Percentiles rank a stretch among this genome's conserved stretches.
Conservation (phyloP, 2,329 filamentous ascomycete genomes). For the Colletotrichum plurivorum region DNA sequence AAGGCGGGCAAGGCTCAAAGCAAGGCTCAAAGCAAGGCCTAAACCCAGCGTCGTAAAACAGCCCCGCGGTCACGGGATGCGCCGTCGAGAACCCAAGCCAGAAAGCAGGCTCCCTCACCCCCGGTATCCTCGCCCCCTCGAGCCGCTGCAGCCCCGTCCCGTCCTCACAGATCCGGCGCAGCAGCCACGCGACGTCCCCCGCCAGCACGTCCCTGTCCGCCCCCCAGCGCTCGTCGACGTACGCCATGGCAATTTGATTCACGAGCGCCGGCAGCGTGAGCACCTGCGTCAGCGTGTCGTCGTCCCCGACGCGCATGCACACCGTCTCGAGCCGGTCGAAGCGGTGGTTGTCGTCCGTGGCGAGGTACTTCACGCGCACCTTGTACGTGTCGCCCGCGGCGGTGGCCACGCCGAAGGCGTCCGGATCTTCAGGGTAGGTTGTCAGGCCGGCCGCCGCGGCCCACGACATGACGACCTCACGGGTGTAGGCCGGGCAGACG, state of each 20-base stretch:
- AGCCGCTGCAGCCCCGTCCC: conserved; percentile 41
- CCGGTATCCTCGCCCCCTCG: conserved; percentile 29
- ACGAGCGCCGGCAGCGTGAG: conserved; percentile 53
- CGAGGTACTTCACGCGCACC: conserved; percentile 55
- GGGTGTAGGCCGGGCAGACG: conserved; percentile 54
- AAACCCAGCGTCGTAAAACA: conserved; percentile 43
- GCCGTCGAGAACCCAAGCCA: conserved; percentile 42
- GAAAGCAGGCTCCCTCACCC: conserved; percentile 40
- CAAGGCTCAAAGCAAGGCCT: neutral
- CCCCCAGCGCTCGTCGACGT: conserved; percentile 43
- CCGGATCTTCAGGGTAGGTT: conserved; percentile 47
- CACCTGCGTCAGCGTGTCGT: conserved; percentile 40
- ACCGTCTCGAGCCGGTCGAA: conserved; percentile 49
- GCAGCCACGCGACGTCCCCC: conserved; percentile 52
- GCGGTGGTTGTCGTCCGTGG: conserved; percentile 36
- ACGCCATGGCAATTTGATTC: conserved; percentile 52
- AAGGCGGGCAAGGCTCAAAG: too few species aligned
- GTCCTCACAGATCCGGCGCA: conserved; percentile 48
- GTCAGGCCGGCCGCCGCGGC: conserved; percentile 51
- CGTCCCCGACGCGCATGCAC: conserved; percentile 34
- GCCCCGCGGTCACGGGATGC: conserved; percentile 17
- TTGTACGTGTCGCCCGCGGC: conserved; percentile 49
- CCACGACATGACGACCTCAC: conserved; percentile 58
- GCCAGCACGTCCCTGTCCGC: conserved; percentile 41
- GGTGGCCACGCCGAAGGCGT: conserved; percentile 61